phyloP scores from a whole-genome alignment of 2,329 filamentous ascomycete species.

The Fusarium sp. region DNA sequence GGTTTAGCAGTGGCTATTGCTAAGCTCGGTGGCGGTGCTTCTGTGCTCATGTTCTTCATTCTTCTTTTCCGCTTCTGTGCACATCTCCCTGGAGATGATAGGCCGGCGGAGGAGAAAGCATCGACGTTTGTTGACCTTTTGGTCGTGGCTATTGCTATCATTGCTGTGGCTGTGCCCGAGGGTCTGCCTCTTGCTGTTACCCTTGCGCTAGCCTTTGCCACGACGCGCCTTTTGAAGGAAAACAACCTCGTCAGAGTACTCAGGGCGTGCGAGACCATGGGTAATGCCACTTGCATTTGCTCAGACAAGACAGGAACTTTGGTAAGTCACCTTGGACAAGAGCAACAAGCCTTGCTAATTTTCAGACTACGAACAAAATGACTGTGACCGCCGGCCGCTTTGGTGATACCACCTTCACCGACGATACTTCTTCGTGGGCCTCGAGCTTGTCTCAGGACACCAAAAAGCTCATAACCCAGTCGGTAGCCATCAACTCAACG shows the following conservation, averaged over 20 bases:
- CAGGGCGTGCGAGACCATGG: slow-evolving; percentile 79
- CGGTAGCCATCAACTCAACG: slow-evolving; percentile 69
- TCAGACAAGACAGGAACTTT: slow-evolving; percentile 66
- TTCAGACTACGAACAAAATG: slow-evolving; percentile 50
- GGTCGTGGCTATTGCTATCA: slow-evolving; percentile 75
- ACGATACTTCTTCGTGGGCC: slow-evolving; percentile 15
- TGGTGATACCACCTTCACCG: slow-evolving; percentile 38
- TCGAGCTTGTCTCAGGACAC: slow-evolving; percentile 37
- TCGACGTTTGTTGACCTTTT: slow-evolving; percentile 63
- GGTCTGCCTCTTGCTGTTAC: slow-evolving; percentile 77
- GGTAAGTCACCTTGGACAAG: too few relatives aligned
- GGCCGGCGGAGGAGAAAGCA: slow-evolving; percentile 20
- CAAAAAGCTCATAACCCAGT: slow-evolving; percentile 58
- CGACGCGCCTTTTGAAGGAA: slow-evolving; percentile 77
- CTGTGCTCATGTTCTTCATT: slow-evolving; percentile 26
- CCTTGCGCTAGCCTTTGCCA: slow-evolving; percentile 76
- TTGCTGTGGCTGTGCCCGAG: slow-evolving; percentile 73
- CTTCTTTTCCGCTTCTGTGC: slow-evolving; percentile 25
- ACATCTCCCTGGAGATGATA: slow-evolving; percentile 14
- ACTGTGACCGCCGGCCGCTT: slow-evolving; percentile 44
- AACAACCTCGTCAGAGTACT: slow-evolving; percentile 78
- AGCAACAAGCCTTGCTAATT: too few relatives aligned
- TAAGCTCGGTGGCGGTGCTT: slow-evolving; percentile 62
- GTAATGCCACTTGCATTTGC: slow-evolving; percentile 80
- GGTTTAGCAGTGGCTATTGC: slow-evolving; percentile 53